Base-by-base conservation (phyloP, 1,284 basidiomycete genomes). In the Ganoderma boninense region DNA sequence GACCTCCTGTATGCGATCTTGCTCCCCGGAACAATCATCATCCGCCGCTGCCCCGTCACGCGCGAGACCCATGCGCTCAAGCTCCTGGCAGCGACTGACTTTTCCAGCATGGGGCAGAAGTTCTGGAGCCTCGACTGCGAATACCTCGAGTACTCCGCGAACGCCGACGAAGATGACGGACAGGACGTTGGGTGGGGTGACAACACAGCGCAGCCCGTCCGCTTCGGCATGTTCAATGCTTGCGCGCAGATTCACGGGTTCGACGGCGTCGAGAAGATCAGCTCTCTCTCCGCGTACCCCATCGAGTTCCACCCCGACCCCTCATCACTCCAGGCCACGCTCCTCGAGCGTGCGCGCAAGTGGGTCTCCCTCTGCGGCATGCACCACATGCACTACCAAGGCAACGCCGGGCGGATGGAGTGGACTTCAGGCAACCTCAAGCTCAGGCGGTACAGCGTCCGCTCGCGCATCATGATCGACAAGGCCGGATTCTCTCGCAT, bases 331-430 rank as follows among this genome's bases (percentile, higher is more conserved):
- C 77, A 81, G 38, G 77, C 81, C 52, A 73, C 74, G 32, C 76
- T 90, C 10, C 64, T 83, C n/a, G 79, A 78, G 35, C 81, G 89
- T 13, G 89, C 88, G 11, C 82, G 82, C 77, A 87, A 86, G 73
- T 90, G 89, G 87, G 76, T 82, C 23, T 77, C 77, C 0, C 74
- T 88, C 32, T 84, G 83, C 44, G 87, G 87, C 0, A 77, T 87
- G 20, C 87, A 88, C 70, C 88, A 90, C 76, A 84, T 84, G 75
- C 81, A 87, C 70, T 91, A 87, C 75, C 79, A 81, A 29, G 89
- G 87, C 0, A 81, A 85, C 46, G 87, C 85, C 23, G 84, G 29
- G 84, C 82, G 57, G 57, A 56, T 32, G 26, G 46, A 52, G 61
- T 69, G 35, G 61, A 11, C 54, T 16, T 14, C 23, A 26, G 68